phyloP scores from a whole-genome alignment of 257 asterid genomes.

The Solanum arcanum region DNA sequence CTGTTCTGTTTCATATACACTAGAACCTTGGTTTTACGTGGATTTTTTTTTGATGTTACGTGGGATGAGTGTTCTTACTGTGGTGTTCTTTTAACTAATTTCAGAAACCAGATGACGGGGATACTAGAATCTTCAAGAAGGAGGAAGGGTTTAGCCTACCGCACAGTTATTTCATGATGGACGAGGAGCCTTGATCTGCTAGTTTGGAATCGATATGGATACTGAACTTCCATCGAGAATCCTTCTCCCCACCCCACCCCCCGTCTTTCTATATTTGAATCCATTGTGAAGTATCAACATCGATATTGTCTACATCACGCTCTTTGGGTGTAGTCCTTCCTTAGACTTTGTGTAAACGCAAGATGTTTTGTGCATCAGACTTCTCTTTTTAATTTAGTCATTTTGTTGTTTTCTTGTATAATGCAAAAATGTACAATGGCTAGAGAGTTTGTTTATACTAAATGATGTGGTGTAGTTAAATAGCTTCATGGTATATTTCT shows the following conservation, averaged over 20 bases:
- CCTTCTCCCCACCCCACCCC: not conserved
- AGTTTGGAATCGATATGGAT: not conserved
- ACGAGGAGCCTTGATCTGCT: conserved; percentile 26
- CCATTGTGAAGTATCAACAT: not conserved
- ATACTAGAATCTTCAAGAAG: conserved; percentile 40
- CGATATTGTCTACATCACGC: not conserved
- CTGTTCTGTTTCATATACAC: not conserved
- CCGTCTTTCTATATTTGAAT: not conserved
- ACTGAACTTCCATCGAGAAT: not conserved
- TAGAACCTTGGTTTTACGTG: not conserved
- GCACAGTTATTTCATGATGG: conserved; percentile 45
- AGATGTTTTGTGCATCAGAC: not conserved
- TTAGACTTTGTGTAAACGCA: not conserved
- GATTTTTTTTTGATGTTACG: not conserved
- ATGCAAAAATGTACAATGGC: not conserved
- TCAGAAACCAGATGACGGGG: conserved; percentile 87
- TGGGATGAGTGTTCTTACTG: not conserved
- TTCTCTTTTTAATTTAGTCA: not conserved
- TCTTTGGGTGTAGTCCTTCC: not conserved
- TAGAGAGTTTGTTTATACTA: not conserved
- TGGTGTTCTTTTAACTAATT: not conserved
- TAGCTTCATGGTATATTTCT: not conserved
- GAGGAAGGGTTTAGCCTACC: conserved; percentile 86
- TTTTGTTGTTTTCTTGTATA: not conserved
- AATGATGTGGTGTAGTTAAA: not conserved